These are phyloP conservation scores for Populus tremula DNA, from an alignment of 345 rosid species.

Conservation along the genomic window DNA sequence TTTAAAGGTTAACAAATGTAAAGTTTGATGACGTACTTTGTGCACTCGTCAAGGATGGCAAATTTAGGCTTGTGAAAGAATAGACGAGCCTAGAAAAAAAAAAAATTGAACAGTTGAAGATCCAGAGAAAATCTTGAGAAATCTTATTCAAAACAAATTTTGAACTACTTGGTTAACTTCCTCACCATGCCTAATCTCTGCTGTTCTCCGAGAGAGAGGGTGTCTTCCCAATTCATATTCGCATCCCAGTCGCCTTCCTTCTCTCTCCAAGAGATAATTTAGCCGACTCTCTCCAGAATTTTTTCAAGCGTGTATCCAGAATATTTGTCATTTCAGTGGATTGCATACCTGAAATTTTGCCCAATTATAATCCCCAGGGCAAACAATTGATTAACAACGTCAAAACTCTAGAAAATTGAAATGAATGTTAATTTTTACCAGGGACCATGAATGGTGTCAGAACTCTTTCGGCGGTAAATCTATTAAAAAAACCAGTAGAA, in stretches of 20 bases:
- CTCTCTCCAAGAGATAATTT: slow-evolving; percentile 84
- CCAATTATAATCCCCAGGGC: neutral
- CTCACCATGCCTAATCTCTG: slow-evolving; percentile 97
- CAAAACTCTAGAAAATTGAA: neutral
- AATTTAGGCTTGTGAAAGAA: slow-evolving; percentile 92
- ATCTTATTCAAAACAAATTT: neutral
- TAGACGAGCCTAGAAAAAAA: slow-evolving; percentile 66
- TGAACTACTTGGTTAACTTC: neutral
- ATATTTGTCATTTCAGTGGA: slow-evolving; percentile 31
- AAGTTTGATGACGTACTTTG: slow-evolving; percentile 58
- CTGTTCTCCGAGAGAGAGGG: slow-evolving; percentile 94
- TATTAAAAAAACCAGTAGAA: neutral
- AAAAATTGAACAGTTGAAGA: slow-evolving; percentile 20
- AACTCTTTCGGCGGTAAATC: neutral
- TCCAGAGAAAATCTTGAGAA: neutral
- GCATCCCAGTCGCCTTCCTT: slow-evolving; percentile 88
- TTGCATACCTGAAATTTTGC: slow-evolving; percentile 41
- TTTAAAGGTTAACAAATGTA: neutral
- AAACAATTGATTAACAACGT: neutral
- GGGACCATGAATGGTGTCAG: neutral
- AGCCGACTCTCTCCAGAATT: slow-evolving; percentile 80
- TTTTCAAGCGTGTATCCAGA: slow-evolving; percentile 62
- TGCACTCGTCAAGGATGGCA: slow-evolving; percentile 97
- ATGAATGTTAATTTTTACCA: neutral
- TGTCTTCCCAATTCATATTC: slow-evolving; percentile 78